Conservation (phyloP, 2,329 filamentous ascomycete species). For the Xylariaceae sp. region DNA sequence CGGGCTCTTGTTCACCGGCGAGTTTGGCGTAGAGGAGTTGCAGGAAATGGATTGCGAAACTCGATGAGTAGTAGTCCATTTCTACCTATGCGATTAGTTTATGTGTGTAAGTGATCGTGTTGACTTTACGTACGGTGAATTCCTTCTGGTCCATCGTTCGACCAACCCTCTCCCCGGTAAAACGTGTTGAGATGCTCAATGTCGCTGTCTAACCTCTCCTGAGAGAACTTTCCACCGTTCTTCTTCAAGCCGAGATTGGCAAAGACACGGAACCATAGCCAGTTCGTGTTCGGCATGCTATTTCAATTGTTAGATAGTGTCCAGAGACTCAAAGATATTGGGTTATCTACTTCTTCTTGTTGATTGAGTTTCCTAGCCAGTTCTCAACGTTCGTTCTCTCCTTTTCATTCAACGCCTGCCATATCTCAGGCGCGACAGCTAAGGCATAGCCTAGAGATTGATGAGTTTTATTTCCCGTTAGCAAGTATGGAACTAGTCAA, state of each 20-base stretch:
- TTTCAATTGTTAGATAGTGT: slow-evolving; percentile 3
- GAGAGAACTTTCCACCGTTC: slow-evolving; percentile 66
- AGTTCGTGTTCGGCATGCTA: slow-evolving; percentile 64
- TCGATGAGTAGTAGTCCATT: slow-evolving; percentile 82
- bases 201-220: slow-evolving; percentile 64
- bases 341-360: slow-evolving; percentile 59
- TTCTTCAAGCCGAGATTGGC: slow-evolving; percentile 73
- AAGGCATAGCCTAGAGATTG: slow-evolving; percentile 54
- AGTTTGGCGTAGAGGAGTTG: slow-evolving; percentile 73
- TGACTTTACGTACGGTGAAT: slow-evolving; percentile 54
- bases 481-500: not conserved
- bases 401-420: slow-evolving; percentile 57
- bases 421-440: slow-evolving; percentile 62
- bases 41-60: slow-evolving; percentile 75
- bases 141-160: slow-evolving; percentile 71
- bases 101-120: not conserved
- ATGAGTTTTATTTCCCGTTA: slow-evolving; percentile 11
- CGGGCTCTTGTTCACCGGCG: slow-evolving; percentile 60
- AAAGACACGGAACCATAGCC: slow-evolving; percentile 82
- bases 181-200: slow-evolving; percentile 76
- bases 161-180: slow-evolving; percentile 78
- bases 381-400: slow-evolving; percentile 62
- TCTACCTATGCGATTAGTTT: slow-evolving; percentile 36
- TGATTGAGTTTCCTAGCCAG: slow-evolving; percentile 71
- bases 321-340: too few relatives aligned